A percentile compares a stretch with the other conserved stretches of the same genome.
Conservation (phyloP, 495 filamentous ascomycete genomes). For the Neurospora sp. region DNA sequence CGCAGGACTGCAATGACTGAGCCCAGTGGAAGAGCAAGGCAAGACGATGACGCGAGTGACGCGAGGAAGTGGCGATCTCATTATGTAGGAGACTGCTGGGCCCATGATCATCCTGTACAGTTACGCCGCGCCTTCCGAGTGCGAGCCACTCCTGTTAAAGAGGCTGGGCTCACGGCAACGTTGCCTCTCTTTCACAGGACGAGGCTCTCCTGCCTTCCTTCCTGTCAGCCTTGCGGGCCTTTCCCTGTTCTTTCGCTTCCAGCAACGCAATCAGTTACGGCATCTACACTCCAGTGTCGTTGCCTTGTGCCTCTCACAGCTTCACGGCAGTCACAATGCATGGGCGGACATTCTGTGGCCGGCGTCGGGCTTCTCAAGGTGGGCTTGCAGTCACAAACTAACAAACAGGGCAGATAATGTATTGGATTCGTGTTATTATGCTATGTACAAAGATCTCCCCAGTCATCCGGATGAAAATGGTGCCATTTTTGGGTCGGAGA, state of each 20-base stretch:
- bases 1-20: neutral
- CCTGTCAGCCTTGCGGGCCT: neutral
- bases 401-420: neutral
- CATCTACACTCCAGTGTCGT: neutral
- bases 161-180: neutral
- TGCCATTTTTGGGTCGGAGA: neutral
- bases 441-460: neutral
- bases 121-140: neutral
- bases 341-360: neutral
- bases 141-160: neutral
- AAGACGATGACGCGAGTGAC: neutral
- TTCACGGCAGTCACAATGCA: neutral
- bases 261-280: neutral
- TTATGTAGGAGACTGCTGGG: no score
- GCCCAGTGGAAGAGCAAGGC: neutral
- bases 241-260: neutral
- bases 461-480: neutral
- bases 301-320: neutral
- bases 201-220: neutral
- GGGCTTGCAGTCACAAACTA: neutral
- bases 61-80: neutral
- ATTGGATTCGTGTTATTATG: neutral
- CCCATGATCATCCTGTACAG: neutral
- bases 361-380: neutral
- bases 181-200: neutral